A percentile compares a stretch with the other conserved stretches of the same genome.
Conservation (phyloP, 257 asterid species). For the Jacaranda mimosifolia region DNA sequence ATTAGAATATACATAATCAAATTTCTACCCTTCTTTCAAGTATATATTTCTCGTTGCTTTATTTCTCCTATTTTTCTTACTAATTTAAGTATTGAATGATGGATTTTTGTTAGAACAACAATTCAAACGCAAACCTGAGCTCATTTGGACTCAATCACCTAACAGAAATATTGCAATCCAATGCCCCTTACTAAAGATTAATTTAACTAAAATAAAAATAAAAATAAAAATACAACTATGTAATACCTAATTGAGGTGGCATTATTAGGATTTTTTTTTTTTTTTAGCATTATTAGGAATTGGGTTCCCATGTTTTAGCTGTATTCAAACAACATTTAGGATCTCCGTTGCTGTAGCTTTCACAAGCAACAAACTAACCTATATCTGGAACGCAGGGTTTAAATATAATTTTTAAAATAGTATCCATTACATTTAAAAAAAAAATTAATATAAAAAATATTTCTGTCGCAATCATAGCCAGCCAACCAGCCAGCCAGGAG, state of each 20-base stretch:
- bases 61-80: too few species aligned
- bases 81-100: too few species aligned
- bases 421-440: background rate
- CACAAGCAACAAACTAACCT: conserved; percentile 50
- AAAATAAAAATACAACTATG: background rate
- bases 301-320: conserved; percentile 45
- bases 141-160: too few species aligned
- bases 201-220: too few species aligned
- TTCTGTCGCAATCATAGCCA: conserved; percentile 59
- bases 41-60: too few species aligned
- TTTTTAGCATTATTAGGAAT: conserved; percentile 17
- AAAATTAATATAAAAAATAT: background rate
- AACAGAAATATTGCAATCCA: too few species aligned
- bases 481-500: conserved; percentile 43
- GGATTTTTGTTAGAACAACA: too few species aligned
- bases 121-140: too few species aligned
- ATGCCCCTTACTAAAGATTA: background rate
- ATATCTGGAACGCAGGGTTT: conserved; percentile 41
- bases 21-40: too few species aligned
- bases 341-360: conserved; percentile 61
- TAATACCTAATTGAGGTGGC: conserved; percentile 21
- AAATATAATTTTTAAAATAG: conserved; percentile 14
- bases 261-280: background rate
- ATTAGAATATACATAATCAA: too few species aligned
- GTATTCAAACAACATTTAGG: conserved; percentile 46